These are phyloP conservation scores for Gillenia trifoliata DNA, from an alignment of 306 rosid genomes.

Conservation along the genomic window DNA sequence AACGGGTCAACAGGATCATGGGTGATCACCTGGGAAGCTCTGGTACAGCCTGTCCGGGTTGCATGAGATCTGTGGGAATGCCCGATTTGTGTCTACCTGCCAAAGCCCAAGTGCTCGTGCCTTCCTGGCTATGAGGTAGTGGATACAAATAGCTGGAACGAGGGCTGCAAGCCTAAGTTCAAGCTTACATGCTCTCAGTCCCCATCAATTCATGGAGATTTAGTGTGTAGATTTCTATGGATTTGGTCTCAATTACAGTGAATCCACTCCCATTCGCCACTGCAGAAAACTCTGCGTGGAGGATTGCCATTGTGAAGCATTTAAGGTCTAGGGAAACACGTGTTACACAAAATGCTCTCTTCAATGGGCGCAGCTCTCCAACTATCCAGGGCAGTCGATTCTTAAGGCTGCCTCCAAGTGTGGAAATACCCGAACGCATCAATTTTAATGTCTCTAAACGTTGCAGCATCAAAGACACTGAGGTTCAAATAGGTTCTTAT, in stretches of 20 bases:
- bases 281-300: conserved; percentile 28
- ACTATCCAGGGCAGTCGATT: conserved; percentile 19
- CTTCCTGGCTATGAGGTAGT: conserved; percentile 14
- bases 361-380: conserved; percentile 26
- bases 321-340: conserved; percentile 3
- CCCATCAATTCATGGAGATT: conserved; percentile 26
- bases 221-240: conserved; percentile 40
- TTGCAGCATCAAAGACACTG: background rate
- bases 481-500: background rate
- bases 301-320: conserved; percentile 31
- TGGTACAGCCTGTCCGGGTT: conserved; percentile 25
- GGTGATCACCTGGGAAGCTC: conserved; percentile 45
- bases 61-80: conserved; percentile 35
- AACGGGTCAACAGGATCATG: conserved; percentile 12
- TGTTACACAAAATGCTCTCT: conserved; percentile 39
- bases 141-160: background rate
- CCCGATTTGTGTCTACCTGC: background rate
- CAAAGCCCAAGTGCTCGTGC: conserved; percentile 11
- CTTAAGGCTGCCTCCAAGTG: conserved; percentile 23
- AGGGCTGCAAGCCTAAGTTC: conserved; percentile 37
- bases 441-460: background rate
- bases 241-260: conserved; percentile 6
- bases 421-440: background rate
- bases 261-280: conserved; percentile 10
- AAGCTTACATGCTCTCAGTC: conserved; percentile 7